Base-by-base conservation (phyloP, 148 eudicot genomes). In the Cornus kousa region DNA sequence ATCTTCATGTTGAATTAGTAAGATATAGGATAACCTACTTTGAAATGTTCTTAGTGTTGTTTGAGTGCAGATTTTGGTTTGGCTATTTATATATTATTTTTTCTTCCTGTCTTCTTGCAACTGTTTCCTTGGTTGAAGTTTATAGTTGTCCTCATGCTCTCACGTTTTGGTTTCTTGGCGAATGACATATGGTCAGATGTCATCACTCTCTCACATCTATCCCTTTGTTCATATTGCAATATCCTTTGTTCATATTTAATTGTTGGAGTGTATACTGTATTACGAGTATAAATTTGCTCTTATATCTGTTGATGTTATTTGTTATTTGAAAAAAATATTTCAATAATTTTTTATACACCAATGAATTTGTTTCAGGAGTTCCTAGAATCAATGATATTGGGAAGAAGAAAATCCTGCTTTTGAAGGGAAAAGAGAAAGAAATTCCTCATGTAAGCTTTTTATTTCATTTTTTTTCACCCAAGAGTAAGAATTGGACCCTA, bases 341-440 rank as follows among this genome's bases (percentile, higher is more conserved):
- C 13, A 62, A 24, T 22, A 9, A 50, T 67, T 66, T 46, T 46
- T 8, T 10, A 9, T 48, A 19, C 23, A 9, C 24, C 7, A 4
- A 50, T 31, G 9, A 39, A 74, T 28, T 60, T 70, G 57, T 83
- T 81, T 32, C 77, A 87, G 91, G 88, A 71, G 80, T 80, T 64
- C 81, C 92, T 73, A 82, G 84, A 74, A 72, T 83, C 67, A 50
- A 75, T 71, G 97, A 89, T 72, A 78, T 80, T 79, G 89, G 90
- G 73, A 93, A 91, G 91, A 93, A 91, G 87, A 91, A 86, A 84
- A 89, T 95, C 80, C 82, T 95, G 81, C 97, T 95, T 83, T 75
- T 95, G 85, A 95, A 93, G 83, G 99, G 97, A 78, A 95, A 93
- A 85, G 97, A 89, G 76, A 91, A 84, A 87, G 97, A 90, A 74